phyloP scores from a whole-genome alignment of 108 stramenopile genomes.

The Nitzschia putrida region DNA sequence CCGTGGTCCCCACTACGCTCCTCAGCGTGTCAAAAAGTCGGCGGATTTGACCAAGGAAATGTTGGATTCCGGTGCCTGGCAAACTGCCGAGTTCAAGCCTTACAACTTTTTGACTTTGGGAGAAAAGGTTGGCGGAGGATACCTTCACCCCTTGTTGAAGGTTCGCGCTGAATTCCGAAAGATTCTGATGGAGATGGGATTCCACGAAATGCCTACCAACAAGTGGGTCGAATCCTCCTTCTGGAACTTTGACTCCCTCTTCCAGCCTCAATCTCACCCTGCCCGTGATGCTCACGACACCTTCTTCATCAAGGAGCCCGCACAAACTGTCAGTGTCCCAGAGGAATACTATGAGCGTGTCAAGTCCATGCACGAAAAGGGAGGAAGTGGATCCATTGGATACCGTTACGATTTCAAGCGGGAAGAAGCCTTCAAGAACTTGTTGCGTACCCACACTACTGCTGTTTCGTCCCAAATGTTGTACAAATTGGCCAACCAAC shows the following conservation, averaged over 20 bases:
- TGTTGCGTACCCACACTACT: constrained; percentile 98
- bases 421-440: constrained; percentile 96
- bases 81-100: constrained; percentile 91
- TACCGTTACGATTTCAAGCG: constrained; percentile 94
- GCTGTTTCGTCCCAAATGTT: constrained; percentile 97
- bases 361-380: constrained; percentile 95
- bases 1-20: constrained; percentile 81
- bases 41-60: constrained; percentile 97
- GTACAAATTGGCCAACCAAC: constrained; percentile 93
- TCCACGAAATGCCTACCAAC: constrained; percentile 99
- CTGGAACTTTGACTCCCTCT: constrained; percentile 99
- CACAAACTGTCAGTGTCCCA: constrained; percentile 78
- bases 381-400: constrained; percentile 94
- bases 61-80: constrained; percentile 93
- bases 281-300: constrained; percentile 99
- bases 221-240: constrained; percentile 98
- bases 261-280: constrained; percentile 99
- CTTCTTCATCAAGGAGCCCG: constrained; percentile 98
- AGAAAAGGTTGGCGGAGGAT: constrained; percentile 90
- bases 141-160: constrained; percentile 96
- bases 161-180: constrained; percentile 94
- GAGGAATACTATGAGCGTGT: constrained; percentile 98
- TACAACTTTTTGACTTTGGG: constrained; percentile 96
- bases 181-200: constrained; percentile 99
- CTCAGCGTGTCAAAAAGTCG: constrained; percentile 86